phyloP scores from a whole-genome alignment of 257 asterid genomes.

The Gentiana straminea region DNA sequence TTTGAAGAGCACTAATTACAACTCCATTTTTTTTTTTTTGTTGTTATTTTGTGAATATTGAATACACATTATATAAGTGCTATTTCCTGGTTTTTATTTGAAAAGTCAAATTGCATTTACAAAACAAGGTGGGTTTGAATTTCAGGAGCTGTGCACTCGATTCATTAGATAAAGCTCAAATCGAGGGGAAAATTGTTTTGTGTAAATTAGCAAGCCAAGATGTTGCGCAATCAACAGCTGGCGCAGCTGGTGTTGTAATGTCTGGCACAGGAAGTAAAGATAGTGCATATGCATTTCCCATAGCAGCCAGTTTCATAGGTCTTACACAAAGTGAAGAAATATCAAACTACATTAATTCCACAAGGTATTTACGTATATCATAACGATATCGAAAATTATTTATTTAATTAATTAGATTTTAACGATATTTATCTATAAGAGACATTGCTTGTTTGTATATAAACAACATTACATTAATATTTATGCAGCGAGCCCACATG shows the following conservation, averaged over 20 bases:
- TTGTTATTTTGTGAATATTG: no score
- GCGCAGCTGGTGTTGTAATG: slow-evolving; percentile 41
- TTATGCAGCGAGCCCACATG: neutral
- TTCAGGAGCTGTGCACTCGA: slow-evolving; percentile 29
- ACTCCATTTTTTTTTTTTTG: no score
- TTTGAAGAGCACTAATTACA: no score
- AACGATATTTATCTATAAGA: no score
- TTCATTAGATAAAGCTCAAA: slow-evolving; percentile 31
- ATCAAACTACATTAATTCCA: slow-evolving; percentile 24
- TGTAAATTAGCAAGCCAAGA: slow-evolving; percentile 28
- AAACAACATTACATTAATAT: no score
- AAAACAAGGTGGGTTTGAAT: no score
- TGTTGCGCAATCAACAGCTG: slow-evolving; percentile 15
- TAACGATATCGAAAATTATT: no score
- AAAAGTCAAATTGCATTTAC: no score
- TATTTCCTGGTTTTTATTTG: no score
- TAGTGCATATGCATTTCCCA: slow-evolving; percentile 31
- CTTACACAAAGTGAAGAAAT: slow-evolving; percentile 24
- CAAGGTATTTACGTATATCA: slow-evolving; percentile 17
- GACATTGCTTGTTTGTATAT: no score
- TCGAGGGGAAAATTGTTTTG: slow-evolving; percentile 33
- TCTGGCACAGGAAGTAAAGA: slow-evolving; percentile 12
- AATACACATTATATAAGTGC: no score
- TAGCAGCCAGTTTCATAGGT: slow-evolving; percentile 39
- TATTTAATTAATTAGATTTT: no score